These are phyloP conservation scores for Bipolaris oryzae DNA, from an alignment of 2,329 filamentous ascomycete genomes.

Conservation along the genomic window DNA sequence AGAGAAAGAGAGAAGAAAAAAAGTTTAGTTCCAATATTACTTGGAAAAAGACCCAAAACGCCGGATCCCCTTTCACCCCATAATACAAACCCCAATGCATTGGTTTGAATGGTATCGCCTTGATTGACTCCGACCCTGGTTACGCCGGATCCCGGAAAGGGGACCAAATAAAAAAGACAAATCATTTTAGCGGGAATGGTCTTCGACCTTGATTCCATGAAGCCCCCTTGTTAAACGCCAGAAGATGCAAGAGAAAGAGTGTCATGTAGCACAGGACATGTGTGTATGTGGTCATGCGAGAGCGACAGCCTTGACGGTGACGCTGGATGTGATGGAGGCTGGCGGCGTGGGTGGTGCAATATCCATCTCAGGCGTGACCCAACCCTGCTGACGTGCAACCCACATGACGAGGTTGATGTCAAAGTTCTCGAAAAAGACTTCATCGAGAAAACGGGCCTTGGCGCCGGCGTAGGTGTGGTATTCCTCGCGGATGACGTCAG, in stretches of 20 bases:
- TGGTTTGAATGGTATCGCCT: neutral
- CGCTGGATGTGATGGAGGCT: constrained; percentile 23
- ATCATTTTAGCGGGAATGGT: constrained; percentile 2
- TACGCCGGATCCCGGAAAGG: neutral
- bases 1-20: too few species aligned
- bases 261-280: neutral
- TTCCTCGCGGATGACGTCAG: constrained; percentile 69
- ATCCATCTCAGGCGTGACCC: constrained; percentile 27
- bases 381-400: constrained; percentile 44
- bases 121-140: neutral
- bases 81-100: neutral
- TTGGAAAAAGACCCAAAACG: neutral
- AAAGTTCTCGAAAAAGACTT: constrained; percentile 54
- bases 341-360: constrained; percentile 32
- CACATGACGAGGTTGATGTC: constrained; percentile 51
- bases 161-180: neutral
- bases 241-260: neutral
- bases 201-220: constrained; percentile 1
- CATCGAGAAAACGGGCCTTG: constrained; percentile 57
- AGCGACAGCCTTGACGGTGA: constrained; percentile 18
- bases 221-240: neutral
- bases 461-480: constrained; percentile 67
- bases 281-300: neutral
- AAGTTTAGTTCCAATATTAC: neutral
- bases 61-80: neutral